Base-by-base conservation (phyloP, 2,329 filamentous ascomycete species). In the Monosporascus sp. region DNA sequence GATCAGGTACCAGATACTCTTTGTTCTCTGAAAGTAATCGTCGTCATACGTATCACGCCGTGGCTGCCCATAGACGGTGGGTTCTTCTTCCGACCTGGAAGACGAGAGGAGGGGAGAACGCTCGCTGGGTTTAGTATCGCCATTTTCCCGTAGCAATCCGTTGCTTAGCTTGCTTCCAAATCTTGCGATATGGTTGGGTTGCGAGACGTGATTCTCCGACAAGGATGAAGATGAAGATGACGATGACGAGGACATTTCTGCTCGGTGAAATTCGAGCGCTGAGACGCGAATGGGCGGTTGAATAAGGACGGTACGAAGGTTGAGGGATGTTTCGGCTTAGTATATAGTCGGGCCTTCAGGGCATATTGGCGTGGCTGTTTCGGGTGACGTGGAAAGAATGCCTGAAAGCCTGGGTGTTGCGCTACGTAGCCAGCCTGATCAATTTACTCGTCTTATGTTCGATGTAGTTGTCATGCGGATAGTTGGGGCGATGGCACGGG, bases 1-100 rank as follows among this genome's bases (percentile, higher is more conserved):
- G 60, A 95, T 82, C 63, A 97, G 77, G 70, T 96, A 96, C 84
- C 87, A 90, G 46, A 85, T 75, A 69, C 88, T 92, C 77, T 92
- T 96, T 24, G 87, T 87, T 55, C 81, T 77, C 63, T 90, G 80
- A 51, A 71, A 75, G 17, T 35, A 35, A 35, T 72, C 70, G 56
- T 79, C 73, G 6, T 74, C 67, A 20, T 70, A 41, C 18, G 38
- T 69, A 46, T 74, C 68, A 62, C 52, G 53, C 17, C 75, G 56
- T 70, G 57, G 52, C 24, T 59, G 58, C 47, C 60, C 56, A 35
- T 66, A 62, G 45, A 73, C 65, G 47, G 75, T 63, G 44, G 60
- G 68, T 57, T 71, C 68, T 7, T 64, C 66, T 25, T 73, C 72
- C 38, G 60, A 64, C 46, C 61, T 58, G 38, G 61, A 62, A 2